Conservation (phyloP, 257 asterid species). For the Gardenia jasminoides region DNA sequence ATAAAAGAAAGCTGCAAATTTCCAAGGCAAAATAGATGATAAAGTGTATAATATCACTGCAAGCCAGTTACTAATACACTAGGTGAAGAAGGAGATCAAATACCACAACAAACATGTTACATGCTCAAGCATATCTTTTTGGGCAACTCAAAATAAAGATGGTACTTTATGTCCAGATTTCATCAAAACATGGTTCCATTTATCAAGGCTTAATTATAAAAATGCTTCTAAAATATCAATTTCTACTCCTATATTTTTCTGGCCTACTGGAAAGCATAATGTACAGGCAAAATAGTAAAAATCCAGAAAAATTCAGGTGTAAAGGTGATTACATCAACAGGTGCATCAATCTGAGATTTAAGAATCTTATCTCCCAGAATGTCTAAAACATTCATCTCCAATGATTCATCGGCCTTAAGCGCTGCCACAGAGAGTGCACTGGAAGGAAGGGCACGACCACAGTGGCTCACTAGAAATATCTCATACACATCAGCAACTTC, state of each 20-base stretch:
- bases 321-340: constrained; percentile 66
- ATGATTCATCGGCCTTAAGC: constrained; percentile 67
- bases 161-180: background rate
- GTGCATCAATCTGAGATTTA: constrained; percentile 60
- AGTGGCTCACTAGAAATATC: constrained; percentile 83
- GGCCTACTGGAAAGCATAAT: constrained; percentile 20
- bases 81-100: background rate
- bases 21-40: background rate
- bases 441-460: constrained; percentile 91
- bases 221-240: background rate
- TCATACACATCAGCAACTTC: constrained; percentile 94
- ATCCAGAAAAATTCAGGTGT: constrained; percentile 13
- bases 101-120: background rate
- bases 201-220: background rate
- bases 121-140: background rate
- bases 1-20: background rate
- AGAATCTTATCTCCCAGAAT: constrained; percentile 79
- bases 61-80: background rate
- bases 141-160: background rate
- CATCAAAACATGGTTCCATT: background rate
- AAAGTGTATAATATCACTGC: background rate
- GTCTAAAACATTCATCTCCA: constrained; percentile 82
- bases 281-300: constrained; percentile 15
- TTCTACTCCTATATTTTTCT: background rate
- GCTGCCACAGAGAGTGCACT: constrained; percentile 54